Percentiles rank a stretch among this genome's conserved stretches.
Evolutionary conservation across 345 rosid species (phyloP).

Genomic region (Iberis pinnata): DNA sequence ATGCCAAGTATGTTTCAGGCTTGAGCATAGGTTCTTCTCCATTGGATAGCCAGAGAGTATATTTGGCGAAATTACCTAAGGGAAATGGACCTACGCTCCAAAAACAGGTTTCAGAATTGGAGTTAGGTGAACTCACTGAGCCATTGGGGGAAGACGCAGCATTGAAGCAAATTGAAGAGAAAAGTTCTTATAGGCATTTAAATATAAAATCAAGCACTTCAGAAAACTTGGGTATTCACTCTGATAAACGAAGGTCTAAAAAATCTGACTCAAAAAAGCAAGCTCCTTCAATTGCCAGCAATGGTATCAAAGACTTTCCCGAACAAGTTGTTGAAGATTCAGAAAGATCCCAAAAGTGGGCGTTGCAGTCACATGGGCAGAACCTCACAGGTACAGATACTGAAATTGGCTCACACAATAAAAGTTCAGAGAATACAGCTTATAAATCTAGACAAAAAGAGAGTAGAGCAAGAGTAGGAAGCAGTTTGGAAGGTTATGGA

Average conservation of each 20-base stretch:
- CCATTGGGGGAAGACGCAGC: constrained; percentile 47
- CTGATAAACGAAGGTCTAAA: constrained; percentile 49
- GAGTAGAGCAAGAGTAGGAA: constrained; percentile 38
- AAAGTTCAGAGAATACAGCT: constrained; percentile 40
- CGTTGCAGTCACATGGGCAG: constrained; percentile 45
- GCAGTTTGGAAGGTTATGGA: constrained; percentile 52
- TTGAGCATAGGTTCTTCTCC: constrained; percentile 39
- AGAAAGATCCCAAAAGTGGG: constrained; percentile 36
- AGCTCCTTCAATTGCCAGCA: constrained; percentile 37
- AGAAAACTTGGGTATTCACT: constrained; percentile 47
- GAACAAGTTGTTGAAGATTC: constrained; percentile 47
- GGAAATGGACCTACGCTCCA: constrained; percentile 53
- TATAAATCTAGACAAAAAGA: constrained; percentile 50
- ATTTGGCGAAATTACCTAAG: constrained; percentile 39
- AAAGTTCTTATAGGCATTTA: constrained; percentile 48
- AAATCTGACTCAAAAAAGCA: constrained; percentile 51
- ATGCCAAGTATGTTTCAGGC: constrained; percentile 20
- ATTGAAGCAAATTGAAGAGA: constrained; percentile 55
- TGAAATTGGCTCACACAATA: constrained; percentile 41
- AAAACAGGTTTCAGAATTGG: constrained; percentile 75
- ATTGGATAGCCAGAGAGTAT: constrained; percentile 39
- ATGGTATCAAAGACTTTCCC: constrained; percentile 43
- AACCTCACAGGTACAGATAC: constrained; percentile 32
- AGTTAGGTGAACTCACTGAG: constrained; percentile 90
- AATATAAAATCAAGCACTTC: constrained; percentile 49